Evolutionary conservation across 345 rosid species (phyloP).

Genomic region (Bruguiera parviflora): DNA sequence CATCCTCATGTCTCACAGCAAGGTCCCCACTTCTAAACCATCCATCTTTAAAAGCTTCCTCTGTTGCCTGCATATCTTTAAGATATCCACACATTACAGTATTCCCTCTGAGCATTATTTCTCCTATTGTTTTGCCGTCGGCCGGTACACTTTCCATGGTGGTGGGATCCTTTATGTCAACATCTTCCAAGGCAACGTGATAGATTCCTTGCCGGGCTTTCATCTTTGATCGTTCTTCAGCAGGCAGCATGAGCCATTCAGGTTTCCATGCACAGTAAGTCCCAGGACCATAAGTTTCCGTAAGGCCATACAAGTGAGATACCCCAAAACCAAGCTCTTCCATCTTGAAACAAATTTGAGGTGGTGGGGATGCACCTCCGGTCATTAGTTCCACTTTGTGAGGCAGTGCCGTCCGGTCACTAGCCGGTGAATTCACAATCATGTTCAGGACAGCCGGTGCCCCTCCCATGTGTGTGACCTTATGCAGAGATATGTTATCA

Average conservation of each 20-base stretch:
- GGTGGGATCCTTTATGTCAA: slow-evolving; percentile 54
- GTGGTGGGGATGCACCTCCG: slow-evolving; percentile 71
- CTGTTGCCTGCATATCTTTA: slow-evolving; percentile 55
- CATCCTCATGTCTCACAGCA: slow-evolving; percentile 65
- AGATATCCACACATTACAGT: slow-evolving; percentile 77
- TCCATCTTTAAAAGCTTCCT: slow-evolving; percentile 56
- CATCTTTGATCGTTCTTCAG: slow-evolving; percentile 38
- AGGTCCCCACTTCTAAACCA: slow-evolving; percentile 84
- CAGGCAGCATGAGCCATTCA: slow-evolving; percentile 61
- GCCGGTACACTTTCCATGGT: slow-evolving; percentile 53
- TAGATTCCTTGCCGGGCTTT: slow-evolving; percentile 75
- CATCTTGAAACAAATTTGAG: slow-evolving; percentile 50
- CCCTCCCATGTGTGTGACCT: slow-evolving; percentile 80
- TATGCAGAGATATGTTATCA: slow-evolving; percentile 45
- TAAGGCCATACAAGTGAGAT: slow-evolving; percentile 66
- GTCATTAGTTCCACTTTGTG: slow-evolving; percentile 52
- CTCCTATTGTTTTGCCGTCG: slow-evolving; percentile 62
- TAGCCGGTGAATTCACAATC: slow-evolving; percentile 54
- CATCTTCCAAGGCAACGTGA: slow-evolving; percentile 63
- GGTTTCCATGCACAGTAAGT: slow-evolving; percentile 63
- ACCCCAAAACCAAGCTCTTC: slow-evolving; percentile 66
- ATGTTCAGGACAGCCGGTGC: slow-evolving; percentile 78
- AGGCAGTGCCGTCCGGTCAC: slow-evolving; percentile 42
- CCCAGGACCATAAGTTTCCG: slow-evolving; percentile 78
- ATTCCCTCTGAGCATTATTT: slow-evolving; percentile 70